Evolutionary conservation across 1,139 yeast genomes (phyloP).

Genomic region (Lodderomyces metapsilosis): DNA sequence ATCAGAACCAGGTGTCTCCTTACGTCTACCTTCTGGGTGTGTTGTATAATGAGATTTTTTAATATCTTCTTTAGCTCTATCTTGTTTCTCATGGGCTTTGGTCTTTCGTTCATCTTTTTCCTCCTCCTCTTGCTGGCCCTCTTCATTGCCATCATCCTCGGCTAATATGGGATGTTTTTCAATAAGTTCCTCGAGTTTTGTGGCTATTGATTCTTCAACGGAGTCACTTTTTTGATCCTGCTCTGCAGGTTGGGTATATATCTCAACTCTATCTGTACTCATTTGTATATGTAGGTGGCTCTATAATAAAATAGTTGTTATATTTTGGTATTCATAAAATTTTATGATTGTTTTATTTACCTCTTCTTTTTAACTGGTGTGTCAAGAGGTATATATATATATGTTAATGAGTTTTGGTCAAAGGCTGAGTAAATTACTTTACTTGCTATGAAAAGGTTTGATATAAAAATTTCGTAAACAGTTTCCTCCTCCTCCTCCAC

Average conservation of each 20-base stretch:
- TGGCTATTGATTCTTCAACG: conserved; percentile 6
- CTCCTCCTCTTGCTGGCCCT: not conserved
- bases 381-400: too few relatives aligned
- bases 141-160: conserved; percentile 1
- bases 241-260: conserved; percentile 12
- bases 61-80: conserved; percentile 5
- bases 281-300: conserved; percentile 1
- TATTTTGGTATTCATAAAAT: too few relatives aligned
- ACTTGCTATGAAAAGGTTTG: too few relatives aligned
- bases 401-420: too few relatives aligned
- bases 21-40: not conserved
- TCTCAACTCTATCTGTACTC: conserved; percentile 10
- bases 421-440: too few relatives aligned
- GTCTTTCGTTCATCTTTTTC: not conserved
- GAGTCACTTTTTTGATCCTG: conserved; percentile 2
- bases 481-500: too few relatives aligned
- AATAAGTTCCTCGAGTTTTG: conserved; percentile 10
- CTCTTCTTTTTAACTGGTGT: too few relatives aligned
- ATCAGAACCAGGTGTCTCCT: not conserved
- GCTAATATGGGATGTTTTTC: conserved; percentile 10
- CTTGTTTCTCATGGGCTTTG: not conserved
- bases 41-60: not conserved
- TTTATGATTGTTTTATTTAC: too few relatives aligned
- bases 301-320: too few relatives aligned
- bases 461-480: too few relatives aligned